These are phyloP conservation scores for Monosporascus cannonballus DNA, from an alignment of 2,329 filamentous ascomycete species.

Conservation along the genomic window DNA sequence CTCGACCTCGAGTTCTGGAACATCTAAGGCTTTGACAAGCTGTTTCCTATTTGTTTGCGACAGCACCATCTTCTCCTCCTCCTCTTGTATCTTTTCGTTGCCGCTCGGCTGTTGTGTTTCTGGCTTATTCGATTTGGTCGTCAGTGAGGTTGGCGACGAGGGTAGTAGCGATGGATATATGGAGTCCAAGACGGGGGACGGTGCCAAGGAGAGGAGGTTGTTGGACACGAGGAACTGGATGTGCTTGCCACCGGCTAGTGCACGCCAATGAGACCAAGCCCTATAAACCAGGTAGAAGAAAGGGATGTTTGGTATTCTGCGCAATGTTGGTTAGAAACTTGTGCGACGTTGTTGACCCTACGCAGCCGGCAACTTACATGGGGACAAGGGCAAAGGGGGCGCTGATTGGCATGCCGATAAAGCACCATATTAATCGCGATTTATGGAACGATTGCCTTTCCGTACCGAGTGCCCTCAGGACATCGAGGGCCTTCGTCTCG, in stretches of 20 bases:
- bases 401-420: constrained; percentile 76
- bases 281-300: constrained; percentile 95
- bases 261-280: constrained; percentile 87
- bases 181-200: constrained; percentile 65
- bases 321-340: constrained; percentile 8
- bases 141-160: constrained; percentile 18
- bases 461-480: constrained; percentile 67
- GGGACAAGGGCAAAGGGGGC: constrained; percentile 79
- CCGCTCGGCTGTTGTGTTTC: constrained; percentile 13
- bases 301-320: constrained; percentile 82
- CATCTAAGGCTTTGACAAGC: constrained; percentile 55
- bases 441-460: constrained; percentile 77
- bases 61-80: constrained; percentile 43
- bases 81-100: constrained; percentile 4
- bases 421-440: constrained; percentile 71
- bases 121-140: constrained; percentile 19
- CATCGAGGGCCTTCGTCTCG: constrained; percentile 51
- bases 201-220: constrained; percentile 58
- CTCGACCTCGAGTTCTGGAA: constrained; percentile 66
- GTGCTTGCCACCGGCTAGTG: constrained; percentile 77
- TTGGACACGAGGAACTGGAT: constrained; percentile 75
- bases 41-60: constrained; percentile 47
- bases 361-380: constrained; percentile 52
- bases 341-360: background rate
- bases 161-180: constrained; percentile 50